These are phyloP conservation scores for Neofusicoccum sp. DNA, from an alignment of 2,329 filamentous ascomycete genomes.

Conservation along the genomic window DNA sequence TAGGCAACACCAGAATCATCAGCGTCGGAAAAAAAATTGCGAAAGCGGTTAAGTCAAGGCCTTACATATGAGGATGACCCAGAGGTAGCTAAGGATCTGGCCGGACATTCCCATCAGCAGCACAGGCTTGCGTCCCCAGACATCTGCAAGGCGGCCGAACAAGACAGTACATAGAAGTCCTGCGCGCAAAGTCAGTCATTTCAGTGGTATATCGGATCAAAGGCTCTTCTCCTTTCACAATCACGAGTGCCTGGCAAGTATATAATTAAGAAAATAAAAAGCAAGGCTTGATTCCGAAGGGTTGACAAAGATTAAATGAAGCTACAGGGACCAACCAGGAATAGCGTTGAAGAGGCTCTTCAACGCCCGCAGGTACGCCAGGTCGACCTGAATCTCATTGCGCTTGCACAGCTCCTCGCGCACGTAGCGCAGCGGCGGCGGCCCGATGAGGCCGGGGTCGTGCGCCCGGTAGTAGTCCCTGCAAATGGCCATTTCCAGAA, in stretches of 20 bases:
- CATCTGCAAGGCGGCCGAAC: background rate
- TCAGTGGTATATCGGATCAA: background rate
- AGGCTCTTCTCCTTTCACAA: background rate
- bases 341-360: background rate
- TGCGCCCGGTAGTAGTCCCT: constrained; percentile 5
- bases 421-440: constrained; percentile 9
- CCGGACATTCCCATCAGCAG: constrained; percentile 11
- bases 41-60: too few relatives aligned
- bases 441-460: background rate
- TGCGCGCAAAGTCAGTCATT: background rate
- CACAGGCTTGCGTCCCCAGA: constrained; percentile 2
- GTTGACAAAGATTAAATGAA: too few relatives aligned
- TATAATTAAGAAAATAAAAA: too few relatives aligned
- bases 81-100: constrained; percentile 13
- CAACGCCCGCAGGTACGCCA: constrained; percentile 10
- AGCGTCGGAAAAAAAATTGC: too few relatives aligned
- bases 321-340: background rate
- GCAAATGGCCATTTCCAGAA: constrained; percentile 16
- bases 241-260: too few relatives aligned
- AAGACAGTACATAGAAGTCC: constrained; percentile 2
- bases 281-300: background rate
- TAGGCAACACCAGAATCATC: background rate
- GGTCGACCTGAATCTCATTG: constrained; percentile 12
- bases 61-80: constrained; percentile 14
- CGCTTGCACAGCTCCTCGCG: constrained; percentile 9